Evolutionary conservation across 2,329 filamentous ascomycete genomes (phyloP).

Genomic region (Xenoacremonium recifei): DNA sequence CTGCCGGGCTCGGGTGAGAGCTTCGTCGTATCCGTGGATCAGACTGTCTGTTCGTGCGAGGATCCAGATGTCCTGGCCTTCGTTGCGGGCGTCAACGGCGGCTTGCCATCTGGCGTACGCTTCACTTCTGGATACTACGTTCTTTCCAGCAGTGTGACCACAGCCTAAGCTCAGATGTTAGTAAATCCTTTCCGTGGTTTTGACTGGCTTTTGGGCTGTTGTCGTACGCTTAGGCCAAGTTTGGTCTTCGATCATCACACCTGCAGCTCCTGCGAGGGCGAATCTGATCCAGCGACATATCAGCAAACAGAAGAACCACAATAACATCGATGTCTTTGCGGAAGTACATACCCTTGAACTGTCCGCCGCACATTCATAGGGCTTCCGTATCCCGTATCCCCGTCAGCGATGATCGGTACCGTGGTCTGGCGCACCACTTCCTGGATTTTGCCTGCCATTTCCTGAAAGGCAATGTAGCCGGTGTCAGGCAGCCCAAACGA

Average conservation of each 20-base stretch:
- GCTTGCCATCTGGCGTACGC: constrained; percentile 46
- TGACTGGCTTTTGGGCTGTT: not conserved
- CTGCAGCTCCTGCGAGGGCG: constrained; percentile 38
- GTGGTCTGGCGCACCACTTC: constrained; percentile 36
- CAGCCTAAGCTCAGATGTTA: constrained; percentile 20
- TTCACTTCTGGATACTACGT: constrained; percentile 42
- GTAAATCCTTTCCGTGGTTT: not conserved
- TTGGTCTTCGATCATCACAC: constrained; percentile 45
- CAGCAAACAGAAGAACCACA: too few species aligned
- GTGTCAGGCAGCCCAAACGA: constrained; percentile 44
- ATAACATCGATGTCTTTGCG: too few species aligned
- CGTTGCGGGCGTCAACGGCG: constrained; percentile 43
- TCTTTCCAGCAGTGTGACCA: constrained; percentile 44
- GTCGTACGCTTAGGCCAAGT: constrained; percentile 46
- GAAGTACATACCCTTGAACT: constrained; percentile 30
- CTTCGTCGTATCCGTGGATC: constrained; percentile 44
- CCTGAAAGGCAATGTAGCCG: constrained; percentile 47
- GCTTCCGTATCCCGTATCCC: constrained; percentile 47
- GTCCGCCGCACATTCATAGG: constrained; percentile 46
- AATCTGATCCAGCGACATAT: constrained; percentile 27
- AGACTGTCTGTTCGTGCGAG: constrained; percentile 43
- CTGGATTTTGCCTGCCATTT: constrained; percentile 45
- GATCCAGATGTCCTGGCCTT: constrained; percentile 44
- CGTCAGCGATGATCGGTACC: constrained; percentile 44
- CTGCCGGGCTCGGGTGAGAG: constrained; percentile 38